Evolutionary conservation across 2,329 filamentous ascomycete species (phyloP), one percentile per base, ranked within the genome.

Genomic region (Scytalidium sp.): DNA sequence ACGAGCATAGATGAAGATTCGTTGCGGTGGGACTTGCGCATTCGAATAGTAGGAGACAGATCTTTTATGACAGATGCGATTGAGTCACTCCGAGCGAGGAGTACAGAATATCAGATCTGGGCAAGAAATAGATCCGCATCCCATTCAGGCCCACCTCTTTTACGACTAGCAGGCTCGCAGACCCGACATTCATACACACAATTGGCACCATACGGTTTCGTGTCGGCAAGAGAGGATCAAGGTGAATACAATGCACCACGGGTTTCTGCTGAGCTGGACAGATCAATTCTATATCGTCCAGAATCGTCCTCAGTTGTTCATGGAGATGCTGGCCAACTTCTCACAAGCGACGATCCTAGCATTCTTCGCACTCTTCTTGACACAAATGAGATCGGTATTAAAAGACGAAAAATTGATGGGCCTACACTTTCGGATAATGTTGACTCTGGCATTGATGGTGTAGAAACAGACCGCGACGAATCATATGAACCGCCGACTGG

Each of bases 31-130:
- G 61, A 65, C 22, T 49, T 64, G 1, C 52, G 56, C 3, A 47
- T 66, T 44, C 58, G 51, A 21, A 52, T 50, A 25, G 43, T 63
- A 15, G 56, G 53, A 19, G 50, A 51, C 21, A 54, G 58, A 50
- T 46, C 50, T 17, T 63, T 56, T 1, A 65, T 94, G 2, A 69
- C 75, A 13, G 71, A 75, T 51, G 81, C 81, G 9, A 80, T 92
- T 49, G 58, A 71, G 2, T 70, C 75, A 25, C 73, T 92, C 4
- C 78, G 75, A 39, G 60, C 61, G 23, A 68, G 62, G 42, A 88
- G 85, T 46, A 56, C 55, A 1, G 71, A 69, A 29, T 87, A 81
- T 53, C 67, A 67, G 43, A 51, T 58, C 3, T 45, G 47, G 39
- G 11, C n/a, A 21, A 20, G 29, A 42, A 47, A 27, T 7, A 10